A percentile compares a stretch with the other conserved stretches of the same genome.
phyloP scores from a whole-genome alignment of 805 yeast genomes.

The Candida sakaeoensis region DNA sequence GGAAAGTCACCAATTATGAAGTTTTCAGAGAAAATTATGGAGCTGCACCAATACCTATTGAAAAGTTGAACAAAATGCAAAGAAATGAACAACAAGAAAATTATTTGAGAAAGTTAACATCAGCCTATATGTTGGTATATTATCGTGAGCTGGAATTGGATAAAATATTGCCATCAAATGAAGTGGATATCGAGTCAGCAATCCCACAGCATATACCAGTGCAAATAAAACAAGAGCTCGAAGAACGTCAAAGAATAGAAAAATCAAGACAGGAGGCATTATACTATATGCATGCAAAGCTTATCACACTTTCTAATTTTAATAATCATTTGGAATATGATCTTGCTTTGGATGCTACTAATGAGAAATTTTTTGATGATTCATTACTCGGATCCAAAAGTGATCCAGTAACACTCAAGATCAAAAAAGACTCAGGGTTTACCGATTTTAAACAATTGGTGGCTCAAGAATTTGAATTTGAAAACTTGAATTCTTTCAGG shows the following conservation, averaged over 20 bases:
- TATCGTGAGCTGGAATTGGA: constrained; percentile 60
- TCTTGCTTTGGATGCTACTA: constrained; percentile 59
- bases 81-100: constrained; percentile 62
- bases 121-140: constrained; percentile 96
- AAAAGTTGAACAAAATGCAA: constrained; percentile 47
- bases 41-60: constrained; percentile 54
- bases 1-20: constrained; percentile 77
- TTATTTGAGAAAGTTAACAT: constrained; percentile 72
- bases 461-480: constrained; percentile 39
- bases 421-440: constrained; percentile 55
- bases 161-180: constrained; percentile 57
- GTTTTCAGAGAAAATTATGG: constrained; percentile 94
- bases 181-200: constrained; percentile 34
- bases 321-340: constrained; percentile 69
- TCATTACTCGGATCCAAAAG: constrained; percentile 30
- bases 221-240: constrained; percentile 60
- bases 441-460: constrained; percentile 48
- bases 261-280: constrained; percentile 64
- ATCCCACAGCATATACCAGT: constrained; percentile 65
- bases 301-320: constrained; percentile 55
- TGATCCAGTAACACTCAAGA: constrained; percentile 48
- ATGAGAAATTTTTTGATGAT: constrained; percentile 43
- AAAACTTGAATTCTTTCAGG: constrained; percentile 31
- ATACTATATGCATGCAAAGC: constrained; percentile 44
- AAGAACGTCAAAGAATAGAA: constrained; percentile 50